Evolutionary conservation across 768 basidiomycete species (phyloP).

Genomic region (Mycena crocata): DNA sequence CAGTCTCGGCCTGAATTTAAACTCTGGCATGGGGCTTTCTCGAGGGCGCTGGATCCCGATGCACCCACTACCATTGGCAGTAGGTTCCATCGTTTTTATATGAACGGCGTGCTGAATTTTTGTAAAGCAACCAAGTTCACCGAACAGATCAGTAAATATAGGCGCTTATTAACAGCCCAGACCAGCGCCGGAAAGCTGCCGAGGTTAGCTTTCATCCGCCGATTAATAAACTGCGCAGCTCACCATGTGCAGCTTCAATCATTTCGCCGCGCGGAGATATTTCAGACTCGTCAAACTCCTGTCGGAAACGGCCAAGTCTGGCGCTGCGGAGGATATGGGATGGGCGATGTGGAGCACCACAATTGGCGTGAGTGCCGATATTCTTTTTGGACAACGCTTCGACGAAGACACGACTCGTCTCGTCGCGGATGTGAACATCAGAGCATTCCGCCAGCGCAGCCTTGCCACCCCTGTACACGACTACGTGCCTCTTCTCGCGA

Average conservation of each 20-base stretch:
- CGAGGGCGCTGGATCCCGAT: constrained; percentile 20
- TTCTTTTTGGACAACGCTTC: constrained; percentile 19
- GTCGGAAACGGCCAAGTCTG: constrained; percentile 19
- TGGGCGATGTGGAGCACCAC: constrained; percentile 21
- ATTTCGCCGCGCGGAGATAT: constrained; percentile 19
- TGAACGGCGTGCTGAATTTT: not conserved
- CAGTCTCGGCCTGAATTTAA: constrained; percentile 26
- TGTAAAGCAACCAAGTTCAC: constrained; percentile 17
- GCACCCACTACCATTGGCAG: constrained; percentile 27
- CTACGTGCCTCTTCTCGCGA: constrained; percentile 17
- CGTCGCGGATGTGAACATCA: constrained; percentile 23
- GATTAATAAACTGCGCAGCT: not conserved
- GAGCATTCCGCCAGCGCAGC: constrained; percentile 23
- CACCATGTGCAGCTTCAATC: constrained; percentile 13
- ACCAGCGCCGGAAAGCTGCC: constrained; percentile 20
- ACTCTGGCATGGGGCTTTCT: constrained; percentile 23
- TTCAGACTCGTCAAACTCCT: constrained; percentile 13
- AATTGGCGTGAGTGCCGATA: constrained; percentile 20
- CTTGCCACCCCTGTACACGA: constrained; percentile 26
- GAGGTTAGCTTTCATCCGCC: constrained; percentile 6
- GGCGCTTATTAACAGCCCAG: constrained; percentile 12
- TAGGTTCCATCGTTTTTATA: not conserved
- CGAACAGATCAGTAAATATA: constrained; percentile 23
- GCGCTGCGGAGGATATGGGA: constrained; percentile 19
- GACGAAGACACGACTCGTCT: constrained; percentile 11